phyloP scores from a whole-genome alignment of 2,329 filamentous ascomycete species.

The Verticillium isaacii region DNA sequence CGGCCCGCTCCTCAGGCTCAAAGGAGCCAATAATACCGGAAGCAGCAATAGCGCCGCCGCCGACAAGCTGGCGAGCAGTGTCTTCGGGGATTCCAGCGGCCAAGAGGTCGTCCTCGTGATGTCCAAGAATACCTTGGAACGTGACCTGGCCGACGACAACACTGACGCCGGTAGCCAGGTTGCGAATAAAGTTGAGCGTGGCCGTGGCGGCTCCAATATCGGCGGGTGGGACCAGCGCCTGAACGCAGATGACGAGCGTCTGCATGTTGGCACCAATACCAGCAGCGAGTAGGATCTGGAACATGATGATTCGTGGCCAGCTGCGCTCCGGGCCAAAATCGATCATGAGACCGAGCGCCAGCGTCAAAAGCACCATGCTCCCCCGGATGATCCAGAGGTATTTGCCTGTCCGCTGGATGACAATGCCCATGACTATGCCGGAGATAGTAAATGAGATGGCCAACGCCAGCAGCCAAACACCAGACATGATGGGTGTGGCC shows the following conservation, averaged over 20 bases:
- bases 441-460: conserved; percentile 61
- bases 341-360: conserved; percentile 62
- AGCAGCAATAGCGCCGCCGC: background rate
- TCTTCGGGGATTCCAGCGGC: background rate
- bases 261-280: conserved; percentile 67
- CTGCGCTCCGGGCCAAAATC: conserved; percentile 52
- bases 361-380: conserved; percentile 53
- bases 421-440: conserved; percentile 51
- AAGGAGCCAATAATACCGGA: background rate
- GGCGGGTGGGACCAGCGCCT: conserved; percentile 53
- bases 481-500: conserved; percentile 59
- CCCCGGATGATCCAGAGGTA: conserved; percentile 57
- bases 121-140: background rate
- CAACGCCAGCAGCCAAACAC: conserved; percentile 46
- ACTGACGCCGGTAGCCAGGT: conserved; percentile 61
- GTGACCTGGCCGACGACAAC: conserved; percentile 52
- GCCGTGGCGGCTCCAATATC: conserved; percentile 67
- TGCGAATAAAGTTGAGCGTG: conserved; percentile 63
- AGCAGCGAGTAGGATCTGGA: conserved; percentile 57
- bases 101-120: background rate
- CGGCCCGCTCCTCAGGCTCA: background rate
- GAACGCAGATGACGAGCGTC: conserved; percentile 61
- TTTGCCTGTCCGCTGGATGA: conserved; percentile 59
- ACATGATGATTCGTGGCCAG: conserved; percentile 53
- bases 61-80: background rate